Evolutionary conservation across 2,329 filamentous ascomycete species (phyloP).

Genomic region (Xylariaceae sp.): DNA sequence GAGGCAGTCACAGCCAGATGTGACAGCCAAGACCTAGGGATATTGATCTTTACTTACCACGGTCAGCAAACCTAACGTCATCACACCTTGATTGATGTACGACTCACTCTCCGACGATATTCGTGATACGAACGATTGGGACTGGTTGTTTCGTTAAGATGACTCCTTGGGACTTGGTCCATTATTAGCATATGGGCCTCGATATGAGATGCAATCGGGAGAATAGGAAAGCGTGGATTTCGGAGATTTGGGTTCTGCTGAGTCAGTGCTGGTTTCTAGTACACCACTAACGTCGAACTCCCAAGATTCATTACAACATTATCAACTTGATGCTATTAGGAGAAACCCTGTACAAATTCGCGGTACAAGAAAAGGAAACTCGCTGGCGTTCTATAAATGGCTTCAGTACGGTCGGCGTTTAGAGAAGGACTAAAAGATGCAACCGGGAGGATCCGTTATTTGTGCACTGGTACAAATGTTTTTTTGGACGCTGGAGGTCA

Average conservation of each 20-base stretch:
- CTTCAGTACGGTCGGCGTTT: conserved; percentile 20
- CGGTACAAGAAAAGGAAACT: conserved; percentile 8
- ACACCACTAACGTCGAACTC: background rate
- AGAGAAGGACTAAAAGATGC: conserved; percentile 13
- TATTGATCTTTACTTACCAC: conserved; percentile 25
- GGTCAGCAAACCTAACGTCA: conserved; percentile 27
- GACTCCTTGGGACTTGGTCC: conserved; percentile 21
- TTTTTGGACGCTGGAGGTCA: conserved; percentile 22
- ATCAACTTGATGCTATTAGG: background rate
- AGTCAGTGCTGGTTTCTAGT: background rate
- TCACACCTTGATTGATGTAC: conserved; percentile 32
- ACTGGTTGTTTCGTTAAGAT: conserved; percentile 15
- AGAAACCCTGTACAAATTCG: conserved; percentile 20
- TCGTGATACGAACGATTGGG: conserved; percentile 25
- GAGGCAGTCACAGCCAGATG: conserved; percentile 20
- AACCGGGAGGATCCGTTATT: conserved; percentile 5
- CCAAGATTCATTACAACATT: background rate
- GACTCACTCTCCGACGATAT: conserved; percentile 24
- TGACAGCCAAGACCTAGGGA: conserved; percentile 21
- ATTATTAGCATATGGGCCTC: conserved; percentile 21
- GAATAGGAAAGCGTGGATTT: conserved; percentile 3
- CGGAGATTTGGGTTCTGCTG: conserved; percentile 1
- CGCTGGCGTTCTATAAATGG: conserved; percentile 19
- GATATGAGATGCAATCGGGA: background rate
- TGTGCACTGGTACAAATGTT: conserved; percentile 15